Conservation (phyloP, 805 yeast species). For the Candida incommunis region DNA sequence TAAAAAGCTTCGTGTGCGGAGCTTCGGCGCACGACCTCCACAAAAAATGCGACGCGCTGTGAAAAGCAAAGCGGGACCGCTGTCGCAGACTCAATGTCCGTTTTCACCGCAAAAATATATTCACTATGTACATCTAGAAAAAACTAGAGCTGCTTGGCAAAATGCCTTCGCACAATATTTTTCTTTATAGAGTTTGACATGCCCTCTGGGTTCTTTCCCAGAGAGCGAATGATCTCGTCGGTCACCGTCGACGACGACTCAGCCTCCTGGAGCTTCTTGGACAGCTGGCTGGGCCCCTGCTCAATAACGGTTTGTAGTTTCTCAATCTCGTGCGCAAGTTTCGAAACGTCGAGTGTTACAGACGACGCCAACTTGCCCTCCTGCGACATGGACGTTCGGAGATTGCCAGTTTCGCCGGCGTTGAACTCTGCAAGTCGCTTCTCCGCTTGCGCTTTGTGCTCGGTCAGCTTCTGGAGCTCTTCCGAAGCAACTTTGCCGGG, state of each 20-base stretch:
- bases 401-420: neutral
- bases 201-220: constrained; percentile 25
- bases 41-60: too few relatives aligned
- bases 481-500: constrained; percentile 51
- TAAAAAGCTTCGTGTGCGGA: too few relatives aligned
- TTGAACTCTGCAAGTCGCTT: constrained; percentile 15
- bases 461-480: constrained; percentile 41
- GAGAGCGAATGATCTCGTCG: constrained; percentile 21
- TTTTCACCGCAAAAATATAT: too few relatives aligned
- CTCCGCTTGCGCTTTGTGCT: constrained; percentile 38
- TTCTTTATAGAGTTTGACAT: constrained; percentile 44
- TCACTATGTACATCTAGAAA: constrained; percentile 1
- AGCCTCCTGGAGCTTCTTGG: constrained; percentile 18
- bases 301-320: constrained; percentile 23
- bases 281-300: constrained; percentile 8
- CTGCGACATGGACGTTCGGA: neutral
- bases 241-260: constrained; percentile 23
- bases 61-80: too few relatives aligned
- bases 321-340: constrained; percentile 24
- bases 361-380: constrained; percentile 7
- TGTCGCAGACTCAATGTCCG: too few relatives aligned
- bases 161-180: constrained; percentile 57
- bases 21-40: too few relatives aligned
- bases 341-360: constrained; percentile 28
- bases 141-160: constrained; percentile 21